Conservation (phyloP, 139 green algal species). For the Zygnema circumcarinatum region DNA sequence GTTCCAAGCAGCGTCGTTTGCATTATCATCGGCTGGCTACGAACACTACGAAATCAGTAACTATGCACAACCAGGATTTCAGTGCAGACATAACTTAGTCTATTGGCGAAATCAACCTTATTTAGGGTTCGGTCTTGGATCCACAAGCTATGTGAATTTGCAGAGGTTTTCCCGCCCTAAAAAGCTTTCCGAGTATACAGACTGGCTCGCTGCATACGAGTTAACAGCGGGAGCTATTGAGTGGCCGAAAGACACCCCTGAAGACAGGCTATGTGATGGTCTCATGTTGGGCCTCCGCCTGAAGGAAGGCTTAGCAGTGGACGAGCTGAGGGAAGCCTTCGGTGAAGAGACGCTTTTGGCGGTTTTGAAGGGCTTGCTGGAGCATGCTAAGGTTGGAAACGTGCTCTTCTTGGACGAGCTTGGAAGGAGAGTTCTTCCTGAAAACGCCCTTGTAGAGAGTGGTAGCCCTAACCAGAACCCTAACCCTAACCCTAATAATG, state of each 20-base stretch:
- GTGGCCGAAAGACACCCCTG: slow-evolving; percentile 40
- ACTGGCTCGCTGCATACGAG: slow-evolving; percentile 71
- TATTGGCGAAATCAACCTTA: slow-evolving; percentile 85
- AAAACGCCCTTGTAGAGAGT: background rate
- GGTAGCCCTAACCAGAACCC: background rate
- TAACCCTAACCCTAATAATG: background rate
- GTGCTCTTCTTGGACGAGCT: background rate
- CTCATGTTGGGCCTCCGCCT: slow-evolving; percentile 46
- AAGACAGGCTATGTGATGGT: slow-evolving; percentile 46
- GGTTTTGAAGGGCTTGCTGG: background rate
- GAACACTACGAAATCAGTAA: slow-evolving; percentile 96
- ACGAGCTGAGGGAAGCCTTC: background rate
- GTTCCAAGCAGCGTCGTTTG: slow-evolving; percentile 73
- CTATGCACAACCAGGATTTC: slow-evolving; percentile 73
- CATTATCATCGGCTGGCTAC: slow-evolving; percentile 77
- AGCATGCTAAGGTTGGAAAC: background rate
- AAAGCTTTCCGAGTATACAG: slow-evolving; percentile 74
- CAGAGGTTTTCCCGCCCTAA: slow-evolving; percentile 77
- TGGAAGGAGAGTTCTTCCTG: background rate
- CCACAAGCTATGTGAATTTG: slow-evolving; percentile 78
- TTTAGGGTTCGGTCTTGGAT: slow-evolving; percentile 90
- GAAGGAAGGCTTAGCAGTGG: background rate
- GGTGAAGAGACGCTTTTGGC: background rate
- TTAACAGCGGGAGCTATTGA: slow-evolving; percentile 47
- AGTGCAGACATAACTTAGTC: slow-evolving; percentile 85